These are phyloP conservation scores for Monotropa hypopitys DNA, from an alignment of 179 eudicot species.

Conservation along the genomic window DNA sequence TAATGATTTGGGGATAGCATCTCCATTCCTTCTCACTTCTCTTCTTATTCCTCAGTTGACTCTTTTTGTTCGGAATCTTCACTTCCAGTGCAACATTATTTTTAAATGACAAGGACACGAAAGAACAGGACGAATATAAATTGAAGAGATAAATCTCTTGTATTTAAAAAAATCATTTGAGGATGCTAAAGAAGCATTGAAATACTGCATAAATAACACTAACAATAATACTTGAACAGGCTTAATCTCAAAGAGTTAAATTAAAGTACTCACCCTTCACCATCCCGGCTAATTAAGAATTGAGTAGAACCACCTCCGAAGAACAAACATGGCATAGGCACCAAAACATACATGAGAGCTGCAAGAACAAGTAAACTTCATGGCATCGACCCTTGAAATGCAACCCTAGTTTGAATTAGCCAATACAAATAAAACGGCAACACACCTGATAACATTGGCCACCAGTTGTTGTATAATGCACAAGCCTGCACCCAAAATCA, in stretches of 20 bases:
- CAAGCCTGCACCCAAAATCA: slow-evolving; percentile 56
- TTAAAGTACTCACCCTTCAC: slow-evolving; percentile 78
- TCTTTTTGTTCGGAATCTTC: not conserved
- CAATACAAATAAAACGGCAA: not conserved
- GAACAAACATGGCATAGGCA: slow-evolving; percentile 97
- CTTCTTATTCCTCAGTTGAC: not conserved
- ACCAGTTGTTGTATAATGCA: slow-evolving; percentile 88
- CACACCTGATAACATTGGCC: slow-evolving; percentile 97
- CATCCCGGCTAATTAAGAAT: slow-evolving; percentile 81
- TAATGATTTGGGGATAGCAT: not conserved
- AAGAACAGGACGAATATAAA: not conserved
- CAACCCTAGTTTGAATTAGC: not conserved
- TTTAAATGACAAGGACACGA: not conserved
- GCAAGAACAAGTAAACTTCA: slow-evolving; percentile 19
- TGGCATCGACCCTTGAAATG: slow-evolving; percentile 3
- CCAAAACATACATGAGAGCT: slow-evolving; percentile 97
- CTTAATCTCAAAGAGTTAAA: not conserved
- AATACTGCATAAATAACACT: not conserved
- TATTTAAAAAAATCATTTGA: not conserved
- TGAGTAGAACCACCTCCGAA: slow-evolving; percentile 98
- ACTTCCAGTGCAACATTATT: not conserved
- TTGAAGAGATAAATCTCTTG: not conserved
- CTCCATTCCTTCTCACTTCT: no score
- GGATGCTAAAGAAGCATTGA: not conserved
- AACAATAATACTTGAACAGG: not conserved